Conservation (phyloP, 805 yeast species). For the Metschnikowia vanudenii region DNA sequence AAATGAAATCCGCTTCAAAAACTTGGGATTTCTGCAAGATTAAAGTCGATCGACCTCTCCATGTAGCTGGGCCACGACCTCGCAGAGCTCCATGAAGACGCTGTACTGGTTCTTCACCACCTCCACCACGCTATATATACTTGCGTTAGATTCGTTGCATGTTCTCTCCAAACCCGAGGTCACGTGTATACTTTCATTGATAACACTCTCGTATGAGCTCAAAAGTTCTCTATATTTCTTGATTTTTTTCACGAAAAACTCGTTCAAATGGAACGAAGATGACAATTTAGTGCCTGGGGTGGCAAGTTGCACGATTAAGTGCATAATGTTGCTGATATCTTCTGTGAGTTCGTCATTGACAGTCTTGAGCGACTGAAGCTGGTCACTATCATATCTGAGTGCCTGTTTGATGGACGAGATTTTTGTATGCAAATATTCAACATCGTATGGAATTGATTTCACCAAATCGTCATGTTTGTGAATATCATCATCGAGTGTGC, state of each 20-base stretch:
- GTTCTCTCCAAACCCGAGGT: slow-evolving; percentile 42
- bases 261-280: slow-evolving; percentile 52
- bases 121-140: slow-evolving; percentile 48
- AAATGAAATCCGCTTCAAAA: neutral
- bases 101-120: slow-evolving; percentile 67
- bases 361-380: slow-evolving; percentile 32
- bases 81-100: slow-evolving; percentile 72
- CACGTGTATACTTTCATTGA: slow-evolving; percentile 58
- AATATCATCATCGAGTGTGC: slow-evolving; percentile 59
- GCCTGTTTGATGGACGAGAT: slow-evolving; percentile 67
- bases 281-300: slow-evolving; percentile 58
- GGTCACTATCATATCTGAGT: slow-evolving; percentile 45
- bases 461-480: slow-evolving; percentile 63
- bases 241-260: slow-evolving; percentile 52
- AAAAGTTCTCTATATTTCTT: slow-evolving; percentile 48
- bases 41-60: slow-evolving; percentile 25
- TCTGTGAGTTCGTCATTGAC: slow-evolving; percentile 42
- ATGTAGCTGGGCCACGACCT: slow-evolving; percentile 70
- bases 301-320: slow-evolving; percentile 49
- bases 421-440: slow-evolving; percentile 58
- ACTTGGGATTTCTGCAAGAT: neutral
- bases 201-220: slow-evolving; percentile 58
- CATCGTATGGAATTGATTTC: slow-evolving; percentile 71
- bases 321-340: slow-evolving; percentile 54
- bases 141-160: slow-evolving; percentile 40